phyloP scores from a whole-genome alignment of 2,329 filamentous ascomycete genomes.

The Monosporascus sp. region DNA sequence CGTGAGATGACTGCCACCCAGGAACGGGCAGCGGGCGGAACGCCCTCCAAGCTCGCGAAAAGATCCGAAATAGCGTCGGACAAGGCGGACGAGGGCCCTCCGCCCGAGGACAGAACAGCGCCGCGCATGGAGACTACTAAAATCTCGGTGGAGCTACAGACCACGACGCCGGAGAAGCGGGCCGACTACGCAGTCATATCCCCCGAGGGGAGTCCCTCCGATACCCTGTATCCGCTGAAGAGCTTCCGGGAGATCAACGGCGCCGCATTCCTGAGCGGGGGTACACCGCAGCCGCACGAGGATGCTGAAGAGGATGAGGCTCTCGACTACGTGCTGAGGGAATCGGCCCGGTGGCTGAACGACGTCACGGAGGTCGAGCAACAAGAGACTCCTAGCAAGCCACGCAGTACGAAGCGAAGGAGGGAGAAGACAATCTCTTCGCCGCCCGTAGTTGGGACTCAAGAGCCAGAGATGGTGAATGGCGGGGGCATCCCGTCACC shows the following conservation, averaged over 20 bases:
- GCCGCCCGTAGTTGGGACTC: not conserved
- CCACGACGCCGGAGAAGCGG: conserved; percentile 4
- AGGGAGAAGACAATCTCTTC: not conserved
- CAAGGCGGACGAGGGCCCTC: not conserved
- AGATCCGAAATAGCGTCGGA: not conserved
- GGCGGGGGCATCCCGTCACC: not conserved
- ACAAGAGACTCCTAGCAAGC: not conserved
- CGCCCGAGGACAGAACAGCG: not conserved
- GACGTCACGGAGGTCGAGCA: conserved; percentile 7
- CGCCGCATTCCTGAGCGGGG: not conserved
- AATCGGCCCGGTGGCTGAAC: conserved; percentile 16
- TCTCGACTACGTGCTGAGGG: conserved; percentile 15
- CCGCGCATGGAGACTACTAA: not conserved
- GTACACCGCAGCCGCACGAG: conserved; percentile 1
- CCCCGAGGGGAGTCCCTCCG: not conserved
- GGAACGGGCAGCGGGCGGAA: not conserved
- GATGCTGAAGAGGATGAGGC: conserved; percentile 10
- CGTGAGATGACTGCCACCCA: not conserved
- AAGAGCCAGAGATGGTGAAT: not conserved
- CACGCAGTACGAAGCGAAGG: not conserved
- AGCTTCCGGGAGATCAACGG: conserved; percentile 15
- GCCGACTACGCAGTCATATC: conserved; percentile 3
- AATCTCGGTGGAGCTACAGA: conserved; percentile 12
- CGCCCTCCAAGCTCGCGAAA: not conserved
- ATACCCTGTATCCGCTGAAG: conserved; percentile 1